phyloP scores from a whole-genome alignment of 352 stramenopile species.

The Achlya hypogyna region DNA sequence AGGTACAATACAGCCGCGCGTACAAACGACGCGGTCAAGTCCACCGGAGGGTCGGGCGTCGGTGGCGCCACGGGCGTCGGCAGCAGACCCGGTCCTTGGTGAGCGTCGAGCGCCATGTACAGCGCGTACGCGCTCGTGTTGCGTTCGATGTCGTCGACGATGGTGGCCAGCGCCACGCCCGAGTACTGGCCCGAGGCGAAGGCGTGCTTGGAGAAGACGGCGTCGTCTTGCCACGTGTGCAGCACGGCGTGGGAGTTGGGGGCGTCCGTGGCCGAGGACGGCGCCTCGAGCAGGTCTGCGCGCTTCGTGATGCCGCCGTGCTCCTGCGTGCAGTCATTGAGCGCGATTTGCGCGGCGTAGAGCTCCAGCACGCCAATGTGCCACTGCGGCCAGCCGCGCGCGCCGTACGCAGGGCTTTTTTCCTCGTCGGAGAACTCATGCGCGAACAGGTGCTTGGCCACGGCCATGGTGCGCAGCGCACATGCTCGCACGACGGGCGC shows the following conservation, averaged over 20 bases:
- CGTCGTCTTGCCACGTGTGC: background rate
- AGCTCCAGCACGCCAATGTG: constrained; percentile 4
- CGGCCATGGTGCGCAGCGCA: background rate
- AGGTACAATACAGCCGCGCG: constrained; percentile 9
- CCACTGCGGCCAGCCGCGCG: constrained; percentile 10
- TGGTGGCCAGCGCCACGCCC: background rate
- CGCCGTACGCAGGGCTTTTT: constrained; percentile 4
- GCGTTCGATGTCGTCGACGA: too few species aligned
- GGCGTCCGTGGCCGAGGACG: background rate
- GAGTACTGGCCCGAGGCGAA: background rate
- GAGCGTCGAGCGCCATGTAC: background rate
- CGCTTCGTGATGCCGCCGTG: background rate
- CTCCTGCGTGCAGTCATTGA: background rate
- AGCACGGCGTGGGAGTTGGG: background rate
- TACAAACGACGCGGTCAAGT: background rate
- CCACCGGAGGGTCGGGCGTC: background rate
- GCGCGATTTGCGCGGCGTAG: constrained; percentile 1
- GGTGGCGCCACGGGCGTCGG: background rate
- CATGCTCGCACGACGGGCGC: background rate
- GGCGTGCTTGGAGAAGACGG: background rate
- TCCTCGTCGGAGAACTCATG: constrained; percentile 11
- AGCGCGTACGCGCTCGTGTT: background rate
- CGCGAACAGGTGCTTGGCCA: background rate
- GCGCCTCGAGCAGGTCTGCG: background rate
- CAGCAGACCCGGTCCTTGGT: background rate